Base-by-base conservation (phyloP, 306 rosid genomes). In the Quercus gilva region DNA sequence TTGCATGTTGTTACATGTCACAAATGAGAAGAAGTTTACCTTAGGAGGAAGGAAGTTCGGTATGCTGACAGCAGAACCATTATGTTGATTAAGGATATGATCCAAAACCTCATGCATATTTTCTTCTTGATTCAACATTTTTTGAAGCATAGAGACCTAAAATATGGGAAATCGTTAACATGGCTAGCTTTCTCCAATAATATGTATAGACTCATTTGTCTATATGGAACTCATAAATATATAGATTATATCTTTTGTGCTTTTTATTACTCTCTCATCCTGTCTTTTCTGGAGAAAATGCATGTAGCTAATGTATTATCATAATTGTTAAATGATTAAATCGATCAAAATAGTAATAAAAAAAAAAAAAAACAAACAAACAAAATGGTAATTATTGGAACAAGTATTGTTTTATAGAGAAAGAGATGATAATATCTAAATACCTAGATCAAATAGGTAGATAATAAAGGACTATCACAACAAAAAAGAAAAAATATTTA, bases 31-130 rank as follows among this genome's bases (percentile, higher is more conserved):
- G 10, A 53, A 59, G 57, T 12, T 20, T 86, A 94, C 98, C 97
- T 92, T 95, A 1, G 94, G 90, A 71, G 97, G 96, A 83, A 91
- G 94, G 76, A 84, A 87, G 74, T 76, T 90, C 43, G 99, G 97
- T 68, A 88, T 87, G 14, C 71, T 63, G 75, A 91, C 65, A 43
- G 88, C 73, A 56, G 96, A 82, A 19, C 80, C 89, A 26, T 76
- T 74, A 55, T 77, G 88, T 55, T 75, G 88, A 75, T 78, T 86
- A 53, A 81, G 82, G 51, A 87, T 87, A 73, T 82, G 79, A 64
- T 85, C 96, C 82, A 92, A 87, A 83, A 91, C 76, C 76, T 89
- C 92, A 79, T 88, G 97, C 69, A 91, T 86, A 76, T 90, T 87
- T 69, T 91, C 90, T 86, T 95, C 99, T 76, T 91, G 90, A 74